Conservation (phyloP, 495 filamentous ascomycete genomes). For the Amphirosellinia nigrospora region DNA sequence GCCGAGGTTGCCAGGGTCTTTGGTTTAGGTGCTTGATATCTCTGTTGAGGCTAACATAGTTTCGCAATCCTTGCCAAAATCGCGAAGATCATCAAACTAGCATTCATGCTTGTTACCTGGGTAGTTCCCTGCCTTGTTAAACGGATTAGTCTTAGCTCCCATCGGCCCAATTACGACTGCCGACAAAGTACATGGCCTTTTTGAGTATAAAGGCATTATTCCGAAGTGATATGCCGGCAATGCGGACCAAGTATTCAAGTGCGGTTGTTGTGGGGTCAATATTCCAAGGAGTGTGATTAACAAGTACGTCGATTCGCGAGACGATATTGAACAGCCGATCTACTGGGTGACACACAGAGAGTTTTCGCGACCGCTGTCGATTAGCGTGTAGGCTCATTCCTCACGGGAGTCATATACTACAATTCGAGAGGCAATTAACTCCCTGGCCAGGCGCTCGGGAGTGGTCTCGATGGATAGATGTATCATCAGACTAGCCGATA, state of each 20-base stretch:
- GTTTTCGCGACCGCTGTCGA: background rate
- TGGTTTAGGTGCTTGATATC: slow-evolving; percentile 28
- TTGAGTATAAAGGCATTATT: slow-evolving; percentile 7
- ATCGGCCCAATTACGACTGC: background rate
- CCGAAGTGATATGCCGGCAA: slow-evolving; percentile 14
- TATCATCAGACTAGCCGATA: slow-evolving; percentile 2
- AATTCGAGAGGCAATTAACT: background rate
- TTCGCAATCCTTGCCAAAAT: slow-evolving; percentile 38
- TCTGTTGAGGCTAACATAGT: slow-evolving; percentile 32
- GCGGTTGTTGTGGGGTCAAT: background rate
- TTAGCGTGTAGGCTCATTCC: background rate
- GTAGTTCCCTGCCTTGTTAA: background rate
- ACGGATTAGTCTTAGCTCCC: slow-evolving; percentile 3
- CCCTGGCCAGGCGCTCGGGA: background rate
- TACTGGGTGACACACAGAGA: background rate
- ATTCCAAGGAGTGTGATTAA: background rate
- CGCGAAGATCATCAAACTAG: slow-evolving; percentile 36
- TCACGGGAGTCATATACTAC: background rate
- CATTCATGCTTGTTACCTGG: slow-evolving; percentile 29
- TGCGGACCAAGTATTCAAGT: slow-evolving; percentile 12
- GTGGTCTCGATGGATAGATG: background rate
- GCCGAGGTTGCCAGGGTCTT: slow-evolving; percentile 27
- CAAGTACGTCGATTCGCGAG: background rate
- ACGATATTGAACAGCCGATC: slow-evolving; percentile 1
- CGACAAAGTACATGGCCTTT: background rate